Base-by-base conservation (phyloP, 768 basidiomycete species). In the Panellus pusillus region DNA sequence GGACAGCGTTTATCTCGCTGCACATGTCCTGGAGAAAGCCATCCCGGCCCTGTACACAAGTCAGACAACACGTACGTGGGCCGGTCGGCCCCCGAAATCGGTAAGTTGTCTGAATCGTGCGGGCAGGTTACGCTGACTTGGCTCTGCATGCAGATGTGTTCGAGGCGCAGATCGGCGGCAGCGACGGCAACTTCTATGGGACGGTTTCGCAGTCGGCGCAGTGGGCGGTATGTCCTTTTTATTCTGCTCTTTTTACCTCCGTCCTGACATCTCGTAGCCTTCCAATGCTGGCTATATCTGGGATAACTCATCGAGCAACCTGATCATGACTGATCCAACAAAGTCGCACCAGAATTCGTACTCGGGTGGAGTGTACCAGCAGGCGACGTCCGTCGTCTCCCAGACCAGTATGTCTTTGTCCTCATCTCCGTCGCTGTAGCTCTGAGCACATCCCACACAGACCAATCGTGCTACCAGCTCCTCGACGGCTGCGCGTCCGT, bases 1-100 rank as follows among this genome's bases (percentile, higher is more conserved):
- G 84, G 84, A 5, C 84, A 85, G 57, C 72, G 79, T 14, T 68
- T 85, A 6, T 79, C 78, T 11, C 72, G 76, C 1, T 86, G 85
- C 58, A 86, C 85, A 0, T 86, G 84, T 62, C 61, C 72, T 0
- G 73, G 74, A 20, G 84, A 86, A 59, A 69, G 73, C 1, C 83
- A 85, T 63, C 83, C 83, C 1, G 83, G 83, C 9, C 83, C 83
- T 8, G 62, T 74, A 15, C 70, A 69, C 24, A 1, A 2, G 36
- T 28, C 58, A 2, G 64, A 83, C 52, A 82, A 81, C 14, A 70
- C 68, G 6, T 83, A 76, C 57, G 73, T 76, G 2, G 83, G 82
- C 1, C 66, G 82, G 24, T 66, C 74, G 5, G 82, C 83, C 17
- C 83, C 83, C 6, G 83, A 84, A 61, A 82, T 84, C 37, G 83